Base-by-base conservation (phyloP, 345 rosid species). In the Acer yangbiense region DNA sequence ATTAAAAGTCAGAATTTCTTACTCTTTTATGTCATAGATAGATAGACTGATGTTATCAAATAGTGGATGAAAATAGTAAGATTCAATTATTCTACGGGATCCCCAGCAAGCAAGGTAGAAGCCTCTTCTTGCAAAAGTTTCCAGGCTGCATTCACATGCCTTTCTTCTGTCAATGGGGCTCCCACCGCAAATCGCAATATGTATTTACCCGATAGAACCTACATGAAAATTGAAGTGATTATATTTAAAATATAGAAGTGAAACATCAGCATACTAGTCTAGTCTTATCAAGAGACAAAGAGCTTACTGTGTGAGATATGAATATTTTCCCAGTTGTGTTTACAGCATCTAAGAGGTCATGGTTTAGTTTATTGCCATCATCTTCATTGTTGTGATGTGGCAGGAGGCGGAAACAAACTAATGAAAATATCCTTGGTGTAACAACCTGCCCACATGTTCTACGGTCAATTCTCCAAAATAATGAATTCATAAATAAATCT, bases 141-240 rank as follows among this genome's bases (percentile, higher is more conserved):
- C 95, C 98, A 95, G 44, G 98, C 92, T 63, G 86, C 95, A 71
- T 74, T 85, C 67, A 95, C 88, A 68, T 93, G 99, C 74, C 93
- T 89, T 81, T 87, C 94, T 79, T 93, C 97, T 3, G 97, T 95
- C 86, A 93, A 72, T 68, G 98, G 96, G 12, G 97, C 99, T 46
- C 97, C 99, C 14, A 93, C 87, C 1, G 96, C 96, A 73, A 93
- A 90, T 11, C 98, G 89, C 21, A 92, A 81, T 21, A 90, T 81
- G 75, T 87, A 87, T 58, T 73, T 88, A 17, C 90, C 91, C 0
- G 96, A 92, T 68, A 95, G 80, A 79, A 83, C 92, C 95, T 92
- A 91, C 77, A 73, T 3, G 12, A 58, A 54, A 54, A 4, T 54
- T 54, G n/a, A 54, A 60, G 44, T 43, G 61, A 55, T 32, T 32